phyloP scores from a whole-genome alignment of 345 rosid species.

The Salix dunnii region DNA sequence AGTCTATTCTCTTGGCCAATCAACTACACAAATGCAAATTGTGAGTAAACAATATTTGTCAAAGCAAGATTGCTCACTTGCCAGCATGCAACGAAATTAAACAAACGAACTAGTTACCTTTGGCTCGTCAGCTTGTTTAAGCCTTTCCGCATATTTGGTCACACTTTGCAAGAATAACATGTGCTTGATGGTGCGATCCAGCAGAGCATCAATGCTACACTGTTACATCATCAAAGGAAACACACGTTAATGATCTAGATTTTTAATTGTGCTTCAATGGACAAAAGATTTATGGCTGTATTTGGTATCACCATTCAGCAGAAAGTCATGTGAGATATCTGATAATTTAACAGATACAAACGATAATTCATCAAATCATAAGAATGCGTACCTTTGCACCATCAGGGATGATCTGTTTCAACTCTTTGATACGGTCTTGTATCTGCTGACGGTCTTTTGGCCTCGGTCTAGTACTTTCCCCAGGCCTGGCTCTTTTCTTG shows the following conservation, averaged over 20 bases:
- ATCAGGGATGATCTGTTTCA: conserved; percentile 80
- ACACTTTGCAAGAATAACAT: conserved; percentile 88
- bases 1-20: conserved; percentile 34
- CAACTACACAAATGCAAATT: conserved; percentile 29
- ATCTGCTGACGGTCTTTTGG: conserved; percentile 96
- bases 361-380: conserved; percentile 3
- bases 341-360: not conserved
- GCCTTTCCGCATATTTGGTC: conserved; percentile 73
- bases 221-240: conserved; percentile 33
- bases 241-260: conserved; percentile 2
- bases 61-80: conserved; percentile 1
- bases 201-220: conserved; percentile 83
- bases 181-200: conserved; percentile 78
- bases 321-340: not conserved
- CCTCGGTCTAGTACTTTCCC: conserved; percentile 81
- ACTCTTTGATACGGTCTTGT: conserved; percentile 87
- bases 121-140: conserved; percentile 55
- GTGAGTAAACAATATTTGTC: conserved; percentile 3
- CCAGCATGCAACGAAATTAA: not conserved
- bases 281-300: not conserved
- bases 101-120: conserved; percentile 44
- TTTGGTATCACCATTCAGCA: not conserved
- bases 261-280: not conserved
- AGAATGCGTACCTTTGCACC: conserved; percentile 64
- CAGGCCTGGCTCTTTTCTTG: conserved; percentile 75